Base-by-base conservation (phyloP, 2,329 filamentous ascomycete genomes). In the Paradendryphiella salina region DNA sequence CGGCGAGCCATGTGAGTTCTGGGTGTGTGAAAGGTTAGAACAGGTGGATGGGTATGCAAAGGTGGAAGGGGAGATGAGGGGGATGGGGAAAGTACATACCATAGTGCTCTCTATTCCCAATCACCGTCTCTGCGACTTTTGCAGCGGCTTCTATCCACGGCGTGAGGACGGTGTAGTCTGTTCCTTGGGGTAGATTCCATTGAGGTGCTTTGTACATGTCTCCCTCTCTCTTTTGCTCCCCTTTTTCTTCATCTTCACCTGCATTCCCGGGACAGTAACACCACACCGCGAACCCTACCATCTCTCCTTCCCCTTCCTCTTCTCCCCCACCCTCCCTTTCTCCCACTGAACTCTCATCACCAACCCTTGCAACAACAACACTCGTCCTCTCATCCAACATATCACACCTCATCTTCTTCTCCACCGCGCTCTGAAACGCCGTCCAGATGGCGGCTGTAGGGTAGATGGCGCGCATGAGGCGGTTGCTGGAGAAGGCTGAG, bases 1-100 rank as follows among this genome's bases (percentile, higher is more conserved):
- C 41, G 7, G 46, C 51, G 31, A 54, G 42, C 40, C 47, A 54
- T 29, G 36, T 37, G 14, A 54, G 51, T 21, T 54, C 51, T 54
- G 20, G 28, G 17, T 14, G 11, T 15, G 14, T 3, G 20, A 33
- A 18, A 17, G 15, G 44, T 35, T 23, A 29, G 5, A 31, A 31
- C 14, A 14, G 28, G 28, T 15, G 8, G n/a, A 23, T 14, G 20
- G 4, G 11, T 4, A 21, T 34, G 4, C 11, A 2, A 21, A 3
- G 13, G 8, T 13, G 14, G 23, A 7, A 4, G 9, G 17, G 36
- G 17, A 33, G 26, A 17, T 6, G 20, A 18, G 11, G 13, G 18
- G 8, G 13, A 34, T 11, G 4, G 13, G 28, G 3, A 20, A 20
- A 20, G 20, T n/a, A 41, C 46, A 34, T 14, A 54, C 51, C 51